Evolutionary conservation across 2,329 filamentous ascomycete genomes (phyloP), one percentile per base, ranked within the genome.

Genomic region (Aspergillus sp.): DNA sequence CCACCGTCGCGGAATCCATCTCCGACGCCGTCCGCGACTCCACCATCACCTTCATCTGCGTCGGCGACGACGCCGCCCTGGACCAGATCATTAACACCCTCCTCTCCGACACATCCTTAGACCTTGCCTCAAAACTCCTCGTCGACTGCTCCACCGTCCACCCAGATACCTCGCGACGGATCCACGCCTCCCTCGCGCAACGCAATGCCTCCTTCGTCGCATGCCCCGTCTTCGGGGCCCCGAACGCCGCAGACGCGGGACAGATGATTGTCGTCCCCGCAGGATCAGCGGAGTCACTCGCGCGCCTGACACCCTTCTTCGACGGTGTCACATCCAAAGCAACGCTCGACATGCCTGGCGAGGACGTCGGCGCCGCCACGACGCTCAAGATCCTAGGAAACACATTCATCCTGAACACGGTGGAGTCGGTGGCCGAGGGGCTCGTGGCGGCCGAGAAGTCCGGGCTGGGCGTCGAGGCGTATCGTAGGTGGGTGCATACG

Each of bases 71-170:
- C 72, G 80, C 84, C 2, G 90, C 90, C 5, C 86, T 96, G 49
- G 83, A 86, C 58, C 78, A 83, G 4, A 85, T 86, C 20, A 82
- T 91, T 60, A 75, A 82, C 47, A 72, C 81, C 3, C 84, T 89
- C 31, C 77, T 91, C 3, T 49, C 65, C 3, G 63, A 69, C 22
- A 14, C 62, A 6, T 68, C 83, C 52, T 71, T 77, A 18, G 78
- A 86, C 58, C 77, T 90, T 18, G 81, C 81, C 29, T 87, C 86
- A 62, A 96, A 96, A 78, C 80, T 95, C 16, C 88, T 96, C 65
- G 84, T 96, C 32, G 92, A 96, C 71, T 93, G 90, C 81, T 95
- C 91, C 3, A 96, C 92, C 26, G 85, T 96, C 39, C 90, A 95
- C 74, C 92, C 93, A 0, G 89, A 93, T 57, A 92, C 90, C 4